Percentiles rank a stretch among this genome's conserved stretches.
Evolutionary conservation across 805 yeast genomes (phyloP).

Genomic region (Metschnikowia noctiluminum): DNA sequence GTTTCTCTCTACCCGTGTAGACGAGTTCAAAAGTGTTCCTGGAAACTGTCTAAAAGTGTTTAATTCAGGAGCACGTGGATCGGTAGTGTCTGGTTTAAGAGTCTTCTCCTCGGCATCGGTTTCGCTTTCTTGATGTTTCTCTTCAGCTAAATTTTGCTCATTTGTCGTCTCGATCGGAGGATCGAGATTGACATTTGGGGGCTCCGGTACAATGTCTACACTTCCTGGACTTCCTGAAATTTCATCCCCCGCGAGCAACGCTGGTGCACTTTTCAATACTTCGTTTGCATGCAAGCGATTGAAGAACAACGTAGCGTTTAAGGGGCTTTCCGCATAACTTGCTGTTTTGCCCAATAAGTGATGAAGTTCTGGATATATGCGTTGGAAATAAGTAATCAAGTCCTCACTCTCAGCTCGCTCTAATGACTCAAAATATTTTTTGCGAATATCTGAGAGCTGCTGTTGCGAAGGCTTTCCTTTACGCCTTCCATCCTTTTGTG

Average conservation of each 20-base stretch:
- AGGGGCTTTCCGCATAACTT: background rate
- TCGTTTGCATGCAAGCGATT: background rate
- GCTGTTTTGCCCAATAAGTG: slow-evolving; percentile 4
- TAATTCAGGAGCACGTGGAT: too few species aligned
- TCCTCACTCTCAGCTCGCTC: slow-evolving; percentile 6
- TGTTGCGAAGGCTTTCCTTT: background rate
- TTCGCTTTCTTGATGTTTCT: too few species aligned
- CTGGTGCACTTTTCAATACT: too few species aligned
- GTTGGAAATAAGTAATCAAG: slow-evolving; percentile 6
- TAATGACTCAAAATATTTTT: slow-evolving; percentile 3
- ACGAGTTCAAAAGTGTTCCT: background rate
- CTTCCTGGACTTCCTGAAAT: too few species aligned
- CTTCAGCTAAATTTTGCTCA: too few species aligned
- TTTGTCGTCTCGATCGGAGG: too few species aligned
- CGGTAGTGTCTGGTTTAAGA: too few species aligned
- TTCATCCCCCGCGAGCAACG: too few species aligned
- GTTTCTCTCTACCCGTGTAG: background rate
- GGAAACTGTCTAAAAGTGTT: too few species aligned
- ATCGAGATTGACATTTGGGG: too few species aligned
- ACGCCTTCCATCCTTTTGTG: background rate
- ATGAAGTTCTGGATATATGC: slow-evolving; percentile 10
- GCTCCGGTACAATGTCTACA: too few species aligned
- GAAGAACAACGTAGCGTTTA: background rate
- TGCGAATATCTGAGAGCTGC: slow-evolving; percentile 2
- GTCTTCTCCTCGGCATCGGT: too few species aligned